These are phyloP conservation scores for Microbotryomycetes sp. DNA, from an alignment of 1,284 basidiomycete genomes.

Conservation along the genomic window DNA sequence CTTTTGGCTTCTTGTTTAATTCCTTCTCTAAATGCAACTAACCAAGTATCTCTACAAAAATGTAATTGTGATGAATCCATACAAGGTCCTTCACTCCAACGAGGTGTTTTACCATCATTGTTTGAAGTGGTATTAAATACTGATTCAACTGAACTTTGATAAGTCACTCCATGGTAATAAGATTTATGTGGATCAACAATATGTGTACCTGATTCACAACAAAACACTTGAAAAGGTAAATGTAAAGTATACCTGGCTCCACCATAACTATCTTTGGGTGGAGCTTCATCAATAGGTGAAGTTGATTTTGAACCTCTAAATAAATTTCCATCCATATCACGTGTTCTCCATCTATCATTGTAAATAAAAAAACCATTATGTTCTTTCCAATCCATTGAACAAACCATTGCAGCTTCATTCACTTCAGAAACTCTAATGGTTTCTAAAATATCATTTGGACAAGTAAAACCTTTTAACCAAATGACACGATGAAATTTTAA, in stretches of 20 bases:
- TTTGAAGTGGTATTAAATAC: slow-evolving; percentile 58
- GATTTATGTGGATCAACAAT: slow-evolving; percentile 87
- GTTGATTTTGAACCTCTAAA: slow-evolving; percentile 91
- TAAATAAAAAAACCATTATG: slow-evolving; percentile 94
- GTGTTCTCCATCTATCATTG: slow-evolving; percentile 90
- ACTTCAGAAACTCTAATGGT: slow-evolving; percentile 78
- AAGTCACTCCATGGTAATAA: slow-evolving; percentile 78
- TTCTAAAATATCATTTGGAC: slow-evolving; percentile 90
- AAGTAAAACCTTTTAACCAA: slow-evolving; percentile 95
- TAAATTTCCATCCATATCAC: slow-evolving; percentile 90
- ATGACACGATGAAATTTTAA: slow-evolving; percentile 82
- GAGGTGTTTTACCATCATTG: slow-evolving; percentile 48
- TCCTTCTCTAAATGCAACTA: slow-evolving; percentile 67
- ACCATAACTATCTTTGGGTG: slow-evolving; percentile 73
- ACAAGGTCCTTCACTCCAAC: slow-evolving; percentile 66
- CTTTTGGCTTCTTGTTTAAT: slow-evolving; percentile 45
- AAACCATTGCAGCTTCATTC: slow-evolving; percentile 91
- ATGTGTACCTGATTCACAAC: slow-evolving; percentile 92
- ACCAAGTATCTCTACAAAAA: slow-evolving; percentile 93
- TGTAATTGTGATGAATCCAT: slow-evolving; percentile 89
- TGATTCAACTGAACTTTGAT: slow-evolving; percentile 59
- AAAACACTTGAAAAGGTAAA: slow-evolving; percentile 92
- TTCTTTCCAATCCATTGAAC: slow-evolving; percentile 98
- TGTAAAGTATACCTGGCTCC: slow-evolving; percentile 78
- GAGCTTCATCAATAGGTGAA: slow-evolving; percentile 79